phyloP scores from a whole-genome alignment of 805 yeast genomes.

The Danielia reshetovae region DNA sequence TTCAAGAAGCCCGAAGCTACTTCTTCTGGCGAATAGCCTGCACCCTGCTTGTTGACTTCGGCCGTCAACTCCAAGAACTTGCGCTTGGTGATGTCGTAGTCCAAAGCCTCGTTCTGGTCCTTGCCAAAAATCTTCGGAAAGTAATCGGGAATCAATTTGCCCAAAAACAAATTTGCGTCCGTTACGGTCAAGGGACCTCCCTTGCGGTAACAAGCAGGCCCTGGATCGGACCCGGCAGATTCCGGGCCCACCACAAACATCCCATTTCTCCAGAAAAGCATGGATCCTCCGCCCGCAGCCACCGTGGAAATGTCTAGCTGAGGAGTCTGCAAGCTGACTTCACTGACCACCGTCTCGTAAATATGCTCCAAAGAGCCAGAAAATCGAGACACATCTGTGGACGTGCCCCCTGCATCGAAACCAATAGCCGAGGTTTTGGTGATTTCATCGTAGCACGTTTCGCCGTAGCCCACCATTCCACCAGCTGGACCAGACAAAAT shows the following conservation, averaged over 20 bases:
- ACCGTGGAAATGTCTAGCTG: constrained; percentile 43
- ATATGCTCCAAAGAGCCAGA: constrained; percentile 40
- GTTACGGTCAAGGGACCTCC: constrained; percentile 20
- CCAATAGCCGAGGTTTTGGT: constrained; percentile 54
- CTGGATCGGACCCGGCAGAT: constrained; percentile 17
- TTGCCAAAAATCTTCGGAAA: constrained; percentile 18
- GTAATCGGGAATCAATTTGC: constrained; percentile 16
- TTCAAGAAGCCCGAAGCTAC: constrained; percentile 17
- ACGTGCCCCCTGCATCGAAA: constrained; percentile 44
- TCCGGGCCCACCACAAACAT: constrained; percentile 19
- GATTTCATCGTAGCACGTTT: constrained; percentile 56
- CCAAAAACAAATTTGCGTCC: constrained; percentile 17
- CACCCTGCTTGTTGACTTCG: constrained; percentile 12
- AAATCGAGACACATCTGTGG: constrained; percentile 43
- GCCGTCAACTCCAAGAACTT: constrained; percentile 12
- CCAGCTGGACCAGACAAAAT: constrained; percentile 97
- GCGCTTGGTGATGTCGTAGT: constrained; percentile 8
- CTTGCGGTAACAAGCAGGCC: constrained; percentile 20
- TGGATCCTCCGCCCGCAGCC: constrained; percentile 46
- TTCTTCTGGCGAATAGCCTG: constrained; percentile 11
- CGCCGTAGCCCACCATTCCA: constrained; percentile 91
- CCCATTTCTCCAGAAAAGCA: constrained; percentile 19
- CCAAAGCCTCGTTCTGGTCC: constrained; percentile 13
- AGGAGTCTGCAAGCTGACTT: constrained; percentile 42
- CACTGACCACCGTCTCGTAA: constrained; percentile 42